A percentile compares a stretch with the other conserved stretches of the same genome.
These are phyloP conservation scores for Taiozyma sp. DNA, from an alignment of 1,139 yeast species.

Conservation along the genomic window DNA sequence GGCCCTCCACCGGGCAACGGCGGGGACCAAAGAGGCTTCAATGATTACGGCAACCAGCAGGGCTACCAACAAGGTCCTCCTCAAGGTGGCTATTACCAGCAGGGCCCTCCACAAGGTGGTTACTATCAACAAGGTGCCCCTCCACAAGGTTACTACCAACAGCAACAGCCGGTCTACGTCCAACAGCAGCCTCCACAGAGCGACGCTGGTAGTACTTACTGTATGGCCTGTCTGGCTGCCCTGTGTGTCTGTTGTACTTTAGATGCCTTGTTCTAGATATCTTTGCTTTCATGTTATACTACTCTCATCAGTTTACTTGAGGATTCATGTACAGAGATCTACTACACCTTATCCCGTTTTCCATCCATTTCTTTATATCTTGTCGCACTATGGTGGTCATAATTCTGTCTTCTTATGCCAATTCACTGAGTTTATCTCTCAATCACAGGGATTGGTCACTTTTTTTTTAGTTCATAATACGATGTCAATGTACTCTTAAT, in stretches of 20 bases:
- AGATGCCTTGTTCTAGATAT: slow-evolving; percentile 51
- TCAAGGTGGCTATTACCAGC: slow-evolving; percentile 24
- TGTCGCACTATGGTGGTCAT: too few relatives aligned
- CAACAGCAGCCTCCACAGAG: slow-evolving; percentile 47
- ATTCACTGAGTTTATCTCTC: too few relatives aligned
- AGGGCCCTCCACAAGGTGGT: slow-evolving; percentile 11
- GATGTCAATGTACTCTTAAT: not conserved
- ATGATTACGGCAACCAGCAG: slow-evolving; percentile 21
- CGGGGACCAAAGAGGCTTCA: slow-evolving; percentile 11
- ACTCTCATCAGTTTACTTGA: not conserved
- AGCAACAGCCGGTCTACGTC: slow-evolving; percentile 33
- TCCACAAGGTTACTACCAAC: slow-evolving; percentile 33
- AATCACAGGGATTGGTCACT: not conserved
- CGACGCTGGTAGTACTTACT: slow-evolving; percentile 42
- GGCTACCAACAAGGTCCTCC: slow-evolving; percentile 19
- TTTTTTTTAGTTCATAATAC: too few relatives aligned
- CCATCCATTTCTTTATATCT: too few relatives aligned
- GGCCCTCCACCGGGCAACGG: slow-evolving; percentile 19
- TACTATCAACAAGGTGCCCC: slow-evolving; percentile 22
- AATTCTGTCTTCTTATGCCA: too few relatives aligned
- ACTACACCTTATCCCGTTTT: too few relatives aligned
- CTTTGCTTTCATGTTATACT: not conserved
- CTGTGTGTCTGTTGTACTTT: slow-evolving; percentile 70
- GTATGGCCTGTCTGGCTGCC: slow-evolving; percentile 68
- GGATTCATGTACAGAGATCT: not conserved